Percentiles rank a stretch among this genome's conserved stretches.
Conservation (phyloP, 2,329 filamentous ascomycete genomes). For the Cordyceps militaris region DNA sequence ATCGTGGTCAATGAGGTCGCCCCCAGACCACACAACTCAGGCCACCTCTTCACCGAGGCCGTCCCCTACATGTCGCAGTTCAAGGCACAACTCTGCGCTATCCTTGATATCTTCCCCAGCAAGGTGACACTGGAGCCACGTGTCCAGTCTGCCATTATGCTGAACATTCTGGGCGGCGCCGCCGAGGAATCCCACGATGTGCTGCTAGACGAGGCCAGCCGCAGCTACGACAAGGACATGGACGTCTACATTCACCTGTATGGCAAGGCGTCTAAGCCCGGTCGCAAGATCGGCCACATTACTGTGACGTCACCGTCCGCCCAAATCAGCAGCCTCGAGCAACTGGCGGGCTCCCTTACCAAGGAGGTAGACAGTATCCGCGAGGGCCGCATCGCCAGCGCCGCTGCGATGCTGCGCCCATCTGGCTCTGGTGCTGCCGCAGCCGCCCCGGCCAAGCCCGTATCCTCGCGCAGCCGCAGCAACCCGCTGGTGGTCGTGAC, state of each 20-base stretch:
- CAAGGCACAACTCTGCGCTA: constrained; percentile 79
- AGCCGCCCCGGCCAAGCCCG: constrained; percentile 1
- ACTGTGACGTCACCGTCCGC: constrained; percentile 69
- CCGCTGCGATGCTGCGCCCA: constrained; percentile 31
- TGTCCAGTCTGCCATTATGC: constrained; percentile 63
- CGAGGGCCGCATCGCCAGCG: constrained; percentile 42
- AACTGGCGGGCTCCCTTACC: constrained; percentile 60
- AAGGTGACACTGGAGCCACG: constrained; percentile 48
- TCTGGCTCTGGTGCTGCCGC: constrained; percentile 13
- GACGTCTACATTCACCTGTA: constrained; percentile 73
- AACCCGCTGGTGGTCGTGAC: constrained; percentile 64
- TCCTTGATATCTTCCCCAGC: constrained; percentile 59
- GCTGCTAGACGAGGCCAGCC: constrained; percentile 40
- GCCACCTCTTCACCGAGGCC: constrained; percentile 92
- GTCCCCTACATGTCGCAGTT: constrained; percentile 83
- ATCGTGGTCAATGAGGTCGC: constrained; percentile 84
- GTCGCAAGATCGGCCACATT: constrained; percentile 92
- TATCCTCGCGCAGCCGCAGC: constrained; percentile 23
- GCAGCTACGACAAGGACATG: constrained; percentile 36
- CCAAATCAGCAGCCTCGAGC: constrained; percentile 48
- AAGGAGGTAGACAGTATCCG: constrained; percentile 54
- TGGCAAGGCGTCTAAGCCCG: constrained; percentile 79
- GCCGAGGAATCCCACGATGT: constrained; percentile 52
- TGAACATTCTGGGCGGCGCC: constrained; percentile 72
- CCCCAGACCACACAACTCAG: constrained; percentile 78